A percentile compares a stretch with the other conserved stretches of the same genome.
Evolutionary conservation across 2,329 filamentous ascomycete species (phyloP).

Genomic region (Harringtonia lauricola): DNA sequence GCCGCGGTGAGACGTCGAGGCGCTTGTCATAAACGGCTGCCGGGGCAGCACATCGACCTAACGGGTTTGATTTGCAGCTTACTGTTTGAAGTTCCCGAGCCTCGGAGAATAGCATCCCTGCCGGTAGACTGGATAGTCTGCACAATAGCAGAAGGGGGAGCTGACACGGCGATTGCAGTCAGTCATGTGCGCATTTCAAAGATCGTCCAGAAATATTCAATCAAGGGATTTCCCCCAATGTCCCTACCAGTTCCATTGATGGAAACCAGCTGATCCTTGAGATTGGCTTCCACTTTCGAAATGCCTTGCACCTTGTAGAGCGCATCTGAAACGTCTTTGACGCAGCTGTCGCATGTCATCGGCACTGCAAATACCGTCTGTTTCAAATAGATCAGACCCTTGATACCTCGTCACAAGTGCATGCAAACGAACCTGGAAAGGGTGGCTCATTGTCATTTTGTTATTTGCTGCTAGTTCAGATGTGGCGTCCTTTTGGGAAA

Average conservation of each 20-base stretch:
- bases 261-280: constrained; percentile 72
- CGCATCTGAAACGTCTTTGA: constrained; percentile 73
- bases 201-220: no score
- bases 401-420: background rate
- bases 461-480: no score
- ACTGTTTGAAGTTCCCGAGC: constrained; percentile 79
- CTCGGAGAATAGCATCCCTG: constrained; percentile 86
- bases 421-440: constrained; percentile 29
- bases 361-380: constrained; percentile 93
- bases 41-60: no score
- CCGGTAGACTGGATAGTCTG: constrained; percentile 81
- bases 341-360: constrained; percentile 80
- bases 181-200: no score
- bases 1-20: no score
- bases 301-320: constrained; percentile 71
- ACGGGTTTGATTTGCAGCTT: constrained; percentile 27
- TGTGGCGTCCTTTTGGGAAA: no score
- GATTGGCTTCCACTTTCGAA: constrained; percentile 68
- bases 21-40: no score
- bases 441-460: constrained; percentile 30
- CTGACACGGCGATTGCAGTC: constrained; percentile 27
- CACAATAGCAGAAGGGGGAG: constrained; percentile 82
- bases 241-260: constrained; percentile 68
- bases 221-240: no score
- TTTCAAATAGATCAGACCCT: constrained; percentile 7